Conservation (phyloP, 2,329 filamentous ascomycete genomes). For the Phialophora macrospora region DNA sequence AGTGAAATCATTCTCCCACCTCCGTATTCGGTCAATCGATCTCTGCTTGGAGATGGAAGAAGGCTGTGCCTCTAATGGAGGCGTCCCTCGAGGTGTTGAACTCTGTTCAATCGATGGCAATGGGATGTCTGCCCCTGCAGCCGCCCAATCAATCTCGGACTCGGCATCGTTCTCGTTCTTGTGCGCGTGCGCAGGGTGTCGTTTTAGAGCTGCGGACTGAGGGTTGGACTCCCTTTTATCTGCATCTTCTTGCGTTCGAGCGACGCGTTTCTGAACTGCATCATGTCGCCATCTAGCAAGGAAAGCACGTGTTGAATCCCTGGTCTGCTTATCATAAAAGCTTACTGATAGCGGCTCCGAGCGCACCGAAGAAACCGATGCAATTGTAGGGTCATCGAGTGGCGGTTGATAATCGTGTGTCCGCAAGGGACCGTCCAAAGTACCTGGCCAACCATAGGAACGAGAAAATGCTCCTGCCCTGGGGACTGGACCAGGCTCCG, state of each 20-base stretch:
- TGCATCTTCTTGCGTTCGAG: constrained; percentile 10
- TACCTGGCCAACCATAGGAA: constrained; percentile 20
- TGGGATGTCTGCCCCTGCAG: constrained; percentile 36
- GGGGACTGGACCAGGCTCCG: constrained; percentile 12
- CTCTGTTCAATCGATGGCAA: constrained; percentile 35
- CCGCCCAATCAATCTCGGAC: constrained; percentile 38
- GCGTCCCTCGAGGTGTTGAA: constrained; percentile 33
- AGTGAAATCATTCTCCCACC: constrained; percentile 43
- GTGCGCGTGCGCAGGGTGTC: constrained; percentile 3
- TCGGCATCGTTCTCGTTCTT: constrained; percentile 11
- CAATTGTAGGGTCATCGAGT: constrained; percentile 10
- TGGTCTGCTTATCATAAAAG: not conserved
- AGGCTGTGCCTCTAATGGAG: constrained; percentile 28
- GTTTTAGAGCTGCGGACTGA: constrained; percentile 33
- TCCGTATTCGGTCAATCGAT: constrained; percentile 37
- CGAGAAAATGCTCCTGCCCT: constrained; percentile 29
- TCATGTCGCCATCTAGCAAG: constrained; percentile 32
- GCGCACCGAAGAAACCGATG: constrained; percentile 19
- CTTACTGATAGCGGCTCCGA: constrained; percentile 27
- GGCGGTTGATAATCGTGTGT: constrained; percentile 4
- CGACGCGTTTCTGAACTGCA: constrained; percentile 23
- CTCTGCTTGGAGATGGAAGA: constrained; percentile 31
- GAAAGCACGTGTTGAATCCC: constrained; percentile 20
- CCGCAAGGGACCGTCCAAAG: constrained; percentile 15
- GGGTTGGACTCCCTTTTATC: constrained; percentile 27